phyloP scores from a whole-genome alignment of 257 asterid genomes.

The Forsythia suspensa region DNA sequence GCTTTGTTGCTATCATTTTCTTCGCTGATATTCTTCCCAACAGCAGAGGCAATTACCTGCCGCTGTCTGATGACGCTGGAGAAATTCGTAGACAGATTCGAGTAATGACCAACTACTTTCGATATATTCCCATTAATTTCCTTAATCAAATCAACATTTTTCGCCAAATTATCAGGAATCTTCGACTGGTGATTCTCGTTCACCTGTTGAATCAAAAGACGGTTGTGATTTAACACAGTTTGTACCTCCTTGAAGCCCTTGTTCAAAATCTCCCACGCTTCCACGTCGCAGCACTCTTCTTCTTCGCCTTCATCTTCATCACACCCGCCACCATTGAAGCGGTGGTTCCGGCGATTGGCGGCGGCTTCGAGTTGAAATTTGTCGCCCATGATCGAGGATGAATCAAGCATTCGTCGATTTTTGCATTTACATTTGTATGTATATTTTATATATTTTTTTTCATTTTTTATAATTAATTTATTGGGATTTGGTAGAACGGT shows the following conservation, averaged over 20 bases:
- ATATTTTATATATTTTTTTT: background rate
- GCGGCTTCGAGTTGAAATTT: conserved; percentile 26
- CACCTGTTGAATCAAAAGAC: conserved; percentile 61
- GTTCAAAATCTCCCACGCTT: conserved; percentile 57
- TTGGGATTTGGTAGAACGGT: background rate
- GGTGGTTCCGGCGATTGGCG: background rate
- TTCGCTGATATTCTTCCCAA: background rate
- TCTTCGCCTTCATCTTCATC: conserved; percentile 20
- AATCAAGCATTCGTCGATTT: background rate
- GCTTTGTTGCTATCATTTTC: background rate
- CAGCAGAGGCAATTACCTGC: conserved; percentile 10
- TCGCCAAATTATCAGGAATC: conserved; percentile 50
- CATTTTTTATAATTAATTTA: background rate
- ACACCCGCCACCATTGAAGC: background rate
- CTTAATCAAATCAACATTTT: conserved; percentile 56
- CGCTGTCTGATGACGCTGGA: conserved; percentile 40
- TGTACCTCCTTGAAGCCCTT: conserved; percentile 58
- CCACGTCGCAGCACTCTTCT: conserved; percentile 37
- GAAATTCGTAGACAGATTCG: conserved; percentile 56
- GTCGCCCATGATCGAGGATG: conserved; percentile 38
- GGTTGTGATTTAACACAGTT: conserved; percentile 58
- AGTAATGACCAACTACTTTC: conserved; percentile 48
- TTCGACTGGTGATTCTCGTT: conserved; percentile 67
- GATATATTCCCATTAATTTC: conserved; percentile 65
- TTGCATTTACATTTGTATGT: background rate